Evolutionary conservation across 2,329 filamentous ascomycete species (phyloP).

Genomic region (Colletotrichum salicis): DNA sequence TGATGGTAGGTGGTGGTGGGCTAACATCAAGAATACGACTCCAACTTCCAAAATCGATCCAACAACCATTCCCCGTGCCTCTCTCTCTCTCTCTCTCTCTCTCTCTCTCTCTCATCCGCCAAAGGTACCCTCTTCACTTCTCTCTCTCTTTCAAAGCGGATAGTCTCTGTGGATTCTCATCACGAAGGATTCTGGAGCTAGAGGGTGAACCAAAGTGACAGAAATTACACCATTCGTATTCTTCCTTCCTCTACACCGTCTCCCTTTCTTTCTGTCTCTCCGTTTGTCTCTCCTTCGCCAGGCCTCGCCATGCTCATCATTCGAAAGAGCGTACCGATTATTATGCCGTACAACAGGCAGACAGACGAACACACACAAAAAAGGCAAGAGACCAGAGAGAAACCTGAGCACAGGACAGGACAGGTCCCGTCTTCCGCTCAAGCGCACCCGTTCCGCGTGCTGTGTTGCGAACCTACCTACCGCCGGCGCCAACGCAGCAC

Average conservation of each 20-base stretch:
- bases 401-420: too few relatives aligned
- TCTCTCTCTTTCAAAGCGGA: background rate
- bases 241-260: background rate
- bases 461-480: background rate
- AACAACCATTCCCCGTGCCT: background rate
- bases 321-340: too few relatives aligned
- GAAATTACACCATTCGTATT: background rate
- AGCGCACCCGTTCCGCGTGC: background rate
- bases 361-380: too few relatives aligned
- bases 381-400: background rate
- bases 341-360: too few relatives aligned
- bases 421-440: background rate
- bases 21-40: background rate
- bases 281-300: background rate
- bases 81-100: too few relatives aligned
- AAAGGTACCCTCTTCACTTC: background rate
- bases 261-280: background rate
- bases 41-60: background rate
- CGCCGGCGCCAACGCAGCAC: background rate
- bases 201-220: background rate
- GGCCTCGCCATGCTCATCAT: background rate
- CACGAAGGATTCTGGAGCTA: background rate
- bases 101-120: background rate
- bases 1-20: background rate
- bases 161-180: background rate